Percentiles rank a stretch among this genome's conserved stretches.
These are phyloP conservation scores for Candida pseudoviswanathii DNA, from an alignment of 1,139 yeast species.

Conservation along the genomic window DNA sequence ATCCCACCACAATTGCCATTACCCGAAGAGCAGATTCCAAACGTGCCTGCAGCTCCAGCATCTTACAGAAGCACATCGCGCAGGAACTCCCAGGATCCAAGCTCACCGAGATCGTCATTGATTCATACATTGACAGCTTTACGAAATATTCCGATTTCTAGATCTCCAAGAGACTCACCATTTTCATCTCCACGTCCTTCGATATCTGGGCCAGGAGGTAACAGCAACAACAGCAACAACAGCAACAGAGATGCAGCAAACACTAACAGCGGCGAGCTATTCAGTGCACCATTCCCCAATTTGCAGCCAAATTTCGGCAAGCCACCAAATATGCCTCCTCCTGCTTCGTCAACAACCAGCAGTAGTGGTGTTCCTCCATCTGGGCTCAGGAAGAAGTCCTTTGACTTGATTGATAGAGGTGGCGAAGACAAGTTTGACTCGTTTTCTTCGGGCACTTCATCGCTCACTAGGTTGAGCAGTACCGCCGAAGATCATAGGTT, in stretches of 20 bases:
- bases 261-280: slow-evolving; percentile 19
- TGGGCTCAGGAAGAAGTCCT: slow-evolving; percentile 6
- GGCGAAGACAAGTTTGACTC: slow-evolving; percentile 12
- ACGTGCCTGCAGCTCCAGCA: slow-evolving; percentile 39
- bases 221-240: background rate
- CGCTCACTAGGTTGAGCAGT: slow-evolving; percentile 10
- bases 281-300: slow-evolving; percentile 24
- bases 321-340: background rate
- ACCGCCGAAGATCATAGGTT: slow-evolving; percentile 1
- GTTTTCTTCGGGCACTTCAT: slow-evolving; percentile 17
- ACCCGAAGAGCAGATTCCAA: slow-evolving; percentile 56
- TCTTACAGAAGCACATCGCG: slow-evolving; percentile 40
- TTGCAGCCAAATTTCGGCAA: slow-evolving; percentile 19
- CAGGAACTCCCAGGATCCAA: slow-evolving; percentile 37
- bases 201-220: slow-evolving; percentile 30
- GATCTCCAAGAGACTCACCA: slow-evolving; percentile 46
- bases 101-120: slow-evolving; percentile 47
- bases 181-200: slow-evolving; percentile 54
- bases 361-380: background rate
- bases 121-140: slow-evolving; percentile 46
- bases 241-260: background rate
- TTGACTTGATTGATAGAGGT: slow-evolving; percentile 3
- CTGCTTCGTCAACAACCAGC: background rate
- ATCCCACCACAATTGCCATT: slow-evolving; percentile 59
- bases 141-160: slow-evolving; percentile 40